Percentiles rank a stretch among this genome's conserved stretches.
These are phyloP conservation scores for Dendrocalamus latiflorus DNA, from an alignment of 202 grass and related monocot species.

Conservation along the genomic window DNA sequence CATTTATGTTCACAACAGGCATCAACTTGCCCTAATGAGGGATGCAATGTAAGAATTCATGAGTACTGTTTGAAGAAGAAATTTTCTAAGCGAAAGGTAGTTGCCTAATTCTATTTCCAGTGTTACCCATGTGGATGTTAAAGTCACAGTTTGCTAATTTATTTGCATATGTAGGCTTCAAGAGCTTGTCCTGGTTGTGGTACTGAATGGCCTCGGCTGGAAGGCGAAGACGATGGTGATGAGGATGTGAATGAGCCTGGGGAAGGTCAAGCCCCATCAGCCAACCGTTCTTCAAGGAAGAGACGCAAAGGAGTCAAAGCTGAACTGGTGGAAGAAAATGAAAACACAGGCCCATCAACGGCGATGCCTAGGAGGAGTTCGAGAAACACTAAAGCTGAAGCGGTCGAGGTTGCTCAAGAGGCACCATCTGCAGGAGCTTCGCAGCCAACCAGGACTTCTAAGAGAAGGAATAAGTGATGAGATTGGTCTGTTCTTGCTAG, in stretches of 20 bases:
- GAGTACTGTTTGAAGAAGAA: conserved; percentile 84
- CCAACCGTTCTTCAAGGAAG: conserved; percentile 26
- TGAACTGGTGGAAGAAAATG: conserved; percentile 37
- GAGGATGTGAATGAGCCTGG: conserved; percentile 23
- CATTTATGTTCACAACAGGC: conserved; percentile 44
- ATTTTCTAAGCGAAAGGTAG: conserved; percentile 58
- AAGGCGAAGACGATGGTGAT: conserved; percentile 32
- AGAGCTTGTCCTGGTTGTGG: conserved; percentile 69
- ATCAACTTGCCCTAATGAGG: conserved; percentile 59
- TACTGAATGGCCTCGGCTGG: conserved; percentile 56
- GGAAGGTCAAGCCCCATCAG: conserved; percentile 30
- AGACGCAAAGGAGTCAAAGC: conserved; percentile 28
- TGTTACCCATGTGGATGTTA: conserved; percentile 7
- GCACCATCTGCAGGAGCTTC: not conserved
- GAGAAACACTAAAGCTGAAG: conserved; percentile 28
- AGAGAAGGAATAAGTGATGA: conserved; percentile 31
- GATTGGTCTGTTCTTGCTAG: not conserved
- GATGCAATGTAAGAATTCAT: conserved; percentile 77
- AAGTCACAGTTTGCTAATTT: not conserved
- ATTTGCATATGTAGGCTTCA: conserved; percentile 36
- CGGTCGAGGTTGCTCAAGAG: not conserved
- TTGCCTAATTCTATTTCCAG: not conserved
- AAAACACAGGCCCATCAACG: not conserved
- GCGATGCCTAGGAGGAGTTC: conserved; percentile 19
- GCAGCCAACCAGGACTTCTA: conserved; percentile 1